Percentiles rank a stretch among this genome's conserved stretches.
These are phyloP conservation scores for Fragaria ananassa DNA, from an alignment of 306 rosid genomes.

Conservation along the genomic window DNA sequence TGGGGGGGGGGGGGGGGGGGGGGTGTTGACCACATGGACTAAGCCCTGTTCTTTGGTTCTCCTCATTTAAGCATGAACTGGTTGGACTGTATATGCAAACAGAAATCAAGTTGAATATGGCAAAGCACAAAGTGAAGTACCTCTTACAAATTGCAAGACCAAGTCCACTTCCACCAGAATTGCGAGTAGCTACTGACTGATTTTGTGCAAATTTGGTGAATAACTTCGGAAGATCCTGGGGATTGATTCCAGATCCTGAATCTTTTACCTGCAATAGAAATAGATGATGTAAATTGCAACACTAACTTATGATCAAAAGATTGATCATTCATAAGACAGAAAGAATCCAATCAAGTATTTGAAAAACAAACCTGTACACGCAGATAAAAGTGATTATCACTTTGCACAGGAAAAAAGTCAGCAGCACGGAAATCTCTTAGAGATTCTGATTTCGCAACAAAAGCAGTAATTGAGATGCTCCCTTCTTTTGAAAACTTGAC, in stretches of 20 bases:
- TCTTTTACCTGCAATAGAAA: conserved; percentile 65
- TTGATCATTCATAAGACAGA: conserved; percentile 18
- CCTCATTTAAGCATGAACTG: not conserved
- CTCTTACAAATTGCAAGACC: conserved; percentile 94
- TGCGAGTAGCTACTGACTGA: conserved; percentile 61
- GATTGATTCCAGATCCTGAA: conserved; percentile 78
- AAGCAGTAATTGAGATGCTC: conserved; percentile 57
- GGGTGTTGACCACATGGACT: not conserved
- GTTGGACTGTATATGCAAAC: not conserved
- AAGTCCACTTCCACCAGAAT: conserved; percentile 73
- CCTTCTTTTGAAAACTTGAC: conserved; percentile 96
- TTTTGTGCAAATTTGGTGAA: conserved; percentile 84
- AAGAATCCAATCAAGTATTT: conserved; percentile 19
- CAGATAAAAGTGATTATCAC: conserved; percentile 80
- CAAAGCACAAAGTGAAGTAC: conserved; percentile 37
- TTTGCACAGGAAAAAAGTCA: conserved; percentile 60
- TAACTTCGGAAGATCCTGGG: conserved; percentile 79
- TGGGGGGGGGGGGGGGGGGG: no score
- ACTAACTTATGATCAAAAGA: conserved; percentile 13
- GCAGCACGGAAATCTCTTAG: conserved; percentile 67
- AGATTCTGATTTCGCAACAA: conserved; percentile 69
- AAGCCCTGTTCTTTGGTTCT: not conserved
- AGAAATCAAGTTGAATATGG: conserved; percentile 9
- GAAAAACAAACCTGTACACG: conserved; percentile 75
- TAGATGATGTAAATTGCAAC: not conserved